Base-by-base conservation (phyloP, 2,329 filamentous ascomycete genomes). In the Pseudogymnoascus sp. region DNA sequence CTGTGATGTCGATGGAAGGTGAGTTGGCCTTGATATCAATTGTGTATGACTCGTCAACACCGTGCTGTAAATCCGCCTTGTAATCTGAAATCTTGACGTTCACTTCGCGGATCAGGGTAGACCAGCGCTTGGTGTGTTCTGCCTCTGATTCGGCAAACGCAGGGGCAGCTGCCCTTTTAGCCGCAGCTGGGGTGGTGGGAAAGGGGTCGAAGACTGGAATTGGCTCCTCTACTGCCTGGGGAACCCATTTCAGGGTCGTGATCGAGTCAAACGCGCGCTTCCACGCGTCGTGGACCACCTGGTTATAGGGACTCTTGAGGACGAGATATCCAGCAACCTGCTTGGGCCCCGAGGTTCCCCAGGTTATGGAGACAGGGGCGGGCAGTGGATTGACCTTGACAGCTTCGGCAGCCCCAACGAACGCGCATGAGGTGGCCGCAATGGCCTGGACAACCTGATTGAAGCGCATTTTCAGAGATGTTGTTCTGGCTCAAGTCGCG, bases 41-140 rank as follows among this genome's bases (percentile, higher is more conserved):
- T n/a, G 77, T 81, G 75, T 93, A 94, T 1, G 86, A 88, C 72
- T 93, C 90, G 68, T 92, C 87, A 9, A 89, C 79, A 30, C 79
- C 80, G 64, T 83, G 80, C 67, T 82, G 75, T 30, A 84, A 71
- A 62, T 79, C 74, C 3, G 77, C 79, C 11, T 74, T 64, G 41
- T 68, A 68, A 65, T 84, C 72, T 6, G 73, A 64, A 25, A 84
- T 70, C 6, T 76, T 70, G 47, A 84, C 70, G 25, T 77, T 72
- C 37, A 84, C 71, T 11, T 70, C 70, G 4, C 65, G 74, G n/a
- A 83, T 69, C 58, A 63, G 65, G 1, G 67, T 59, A 6, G 64
- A 61, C 20, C 65, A 70, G 34, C 73, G 72, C 68, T 74, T 72
- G 16, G 16, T 34, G 18, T 34, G 16, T 20, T 54, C 47, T 32